Base-by-base conservation (phyloP, 2,329 filamentous ascomycete genomes). In the Colletotrichum lentis region DNA sequence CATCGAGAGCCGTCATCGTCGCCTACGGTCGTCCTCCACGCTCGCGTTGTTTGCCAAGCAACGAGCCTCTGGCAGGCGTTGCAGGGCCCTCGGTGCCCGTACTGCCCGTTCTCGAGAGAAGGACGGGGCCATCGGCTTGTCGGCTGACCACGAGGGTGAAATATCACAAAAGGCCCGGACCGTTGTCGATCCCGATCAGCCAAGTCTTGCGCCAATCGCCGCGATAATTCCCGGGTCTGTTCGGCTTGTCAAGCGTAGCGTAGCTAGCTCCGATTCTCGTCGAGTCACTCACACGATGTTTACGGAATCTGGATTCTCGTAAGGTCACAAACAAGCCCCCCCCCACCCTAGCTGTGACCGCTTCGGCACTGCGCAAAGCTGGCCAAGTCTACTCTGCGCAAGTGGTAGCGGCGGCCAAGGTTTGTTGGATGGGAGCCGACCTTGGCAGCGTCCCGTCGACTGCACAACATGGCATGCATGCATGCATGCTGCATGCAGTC, bases 141-240 rank as follows among this genome's bases (percentile, higher is more conserved):
- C 60, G 49, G 54, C 59, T 66, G 60, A 49, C 64, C 60, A 49
- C 22, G 39, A 41, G 60, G 53, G 54, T 47, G 60, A 47, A 64
- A 54, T 54, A 69, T 56, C 54, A 56, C 39, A n/a, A 24, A 53
- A 60, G 27, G 55, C 54, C 62, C 55, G 43, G 50, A 27, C 49
- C 62, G 11, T 12, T 24, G 62, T 50, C 62, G 62, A 69, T 65
- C 62, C 27, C 65, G 50, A 56, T 56, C 43, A 61, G 18, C 43
- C 22, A n/a, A 41, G 41, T 41, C 27, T 11, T 41, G 50, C 44
- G 24, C 44, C 50, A 61, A 65, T 56, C 24, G 12, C 55, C 49
- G 55, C 56, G 52, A 44, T 24, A 16, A 22, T 31, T 14, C 49
- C 56, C 62, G 50, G 43, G 54, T 22, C 39, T 35, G 50, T n/a